Percentiles rank a stretch among this genome's conserved stretches.
These are phyloP conservation scores for Lachnellula subtilissima DNA, from an alignment of 2,329 filamentous ascomycete genomes.

Conservation along the genomic window DNA sequence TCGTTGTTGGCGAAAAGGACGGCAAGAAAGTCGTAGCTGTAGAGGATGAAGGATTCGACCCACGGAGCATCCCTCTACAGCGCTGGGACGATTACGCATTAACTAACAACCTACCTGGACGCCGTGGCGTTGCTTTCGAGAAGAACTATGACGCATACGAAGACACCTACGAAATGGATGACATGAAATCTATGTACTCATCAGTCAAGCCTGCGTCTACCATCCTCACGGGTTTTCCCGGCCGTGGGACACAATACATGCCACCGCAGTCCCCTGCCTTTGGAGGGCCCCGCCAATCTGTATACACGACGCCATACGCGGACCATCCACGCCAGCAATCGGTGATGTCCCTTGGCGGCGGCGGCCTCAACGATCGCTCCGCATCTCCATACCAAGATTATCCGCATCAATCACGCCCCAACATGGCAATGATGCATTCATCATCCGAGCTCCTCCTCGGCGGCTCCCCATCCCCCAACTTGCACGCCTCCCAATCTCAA, in stretches of 20 bases:
- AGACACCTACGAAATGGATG: conserved; percentile 92
- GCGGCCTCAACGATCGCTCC: conserved; percentile 41
- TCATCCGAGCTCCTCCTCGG: conserved; percentile 31
- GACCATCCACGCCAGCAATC: conserved; percentile 63
- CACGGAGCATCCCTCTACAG: conserved; percentile 86
- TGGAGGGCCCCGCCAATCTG: conserved; percentile 40
- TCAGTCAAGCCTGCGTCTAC: conserved; percentile 83
- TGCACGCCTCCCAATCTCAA: conserved; percentile 34
- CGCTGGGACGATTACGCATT: conserved; percentile 95
- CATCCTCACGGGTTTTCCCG: conserved; percentile 77
- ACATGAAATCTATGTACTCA: conserved; percentile 95
- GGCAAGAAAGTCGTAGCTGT: conserved; percentile 85
- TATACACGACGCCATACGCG: conserved; percentile 41
- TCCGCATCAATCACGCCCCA: conserved; percentile 47
- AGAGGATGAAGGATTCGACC: conserved; percentile 81
- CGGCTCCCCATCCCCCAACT: conserved; percentile 26
- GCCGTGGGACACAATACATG: conserved; percentile 60
- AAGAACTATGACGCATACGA: conserved; percentile 65
- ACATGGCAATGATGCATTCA: conserved; percentile 55
- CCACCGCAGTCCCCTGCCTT: conserved; percentile 78
- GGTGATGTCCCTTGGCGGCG: conserved; percentile 58
- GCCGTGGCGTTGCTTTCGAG: conserved; percentile 67
- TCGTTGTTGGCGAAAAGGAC: conserved; percentile 92
- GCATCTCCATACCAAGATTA: conserved; percentile 56
- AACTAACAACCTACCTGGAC: conserved; percentile 82